These are phyloP conservation scores for Kandelia obovata DNA, from an alignment of 345 rosid species.

Conservation along the genomic window DNA sequence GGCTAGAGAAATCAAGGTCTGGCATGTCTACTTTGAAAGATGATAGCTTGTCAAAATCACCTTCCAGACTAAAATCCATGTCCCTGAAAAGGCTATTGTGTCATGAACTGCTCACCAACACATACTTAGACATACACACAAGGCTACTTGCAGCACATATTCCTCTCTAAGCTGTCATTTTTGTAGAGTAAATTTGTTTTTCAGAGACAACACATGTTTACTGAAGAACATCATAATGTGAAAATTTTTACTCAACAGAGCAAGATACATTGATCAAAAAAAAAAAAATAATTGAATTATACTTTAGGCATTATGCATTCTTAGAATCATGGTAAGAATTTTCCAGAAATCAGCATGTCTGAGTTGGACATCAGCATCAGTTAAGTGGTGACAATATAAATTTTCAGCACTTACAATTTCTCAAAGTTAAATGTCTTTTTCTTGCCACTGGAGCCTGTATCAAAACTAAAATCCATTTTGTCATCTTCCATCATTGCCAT, in stretches of 20 bases:
- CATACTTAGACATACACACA: background rate
- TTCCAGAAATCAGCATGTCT: background rate
- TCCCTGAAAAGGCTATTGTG: constrained; percentile 44
- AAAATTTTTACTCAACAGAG: background rate
- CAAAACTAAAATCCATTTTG: constrained; percentile 66
- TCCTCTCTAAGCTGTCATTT: background rate
- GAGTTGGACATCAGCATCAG: no score
- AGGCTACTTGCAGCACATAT: background rate
- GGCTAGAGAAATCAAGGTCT: constrained; percentile 72
- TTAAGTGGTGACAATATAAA: background rate
- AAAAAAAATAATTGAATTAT: background rate
- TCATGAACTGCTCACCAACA: background rate
- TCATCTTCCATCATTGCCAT: constrained; percentile 57
- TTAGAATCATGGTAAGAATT: no score
- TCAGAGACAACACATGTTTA: background rate
- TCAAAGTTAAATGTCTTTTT: constrained; percentile 63
- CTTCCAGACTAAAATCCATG: constrained; percentile 71
- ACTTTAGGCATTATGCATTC: background rate
- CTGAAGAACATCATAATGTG: background rate
- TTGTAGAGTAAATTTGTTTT: background rate
- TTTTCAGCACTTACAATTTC: constrained; percentile 60
- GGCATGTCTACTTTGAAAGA: constrained; percentile 74
- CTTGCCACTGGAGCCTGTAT: constrained; percentile 44
- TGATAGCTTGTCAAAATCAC: constrained; percentile 65
- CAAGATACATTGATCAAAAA: background rate